Percentiles rank a stretch among this genome's conserved stretches.
Conservation (phyloP, 371 early-diverging fungal species). For the Syncephalastrum monosporum region DNA sequence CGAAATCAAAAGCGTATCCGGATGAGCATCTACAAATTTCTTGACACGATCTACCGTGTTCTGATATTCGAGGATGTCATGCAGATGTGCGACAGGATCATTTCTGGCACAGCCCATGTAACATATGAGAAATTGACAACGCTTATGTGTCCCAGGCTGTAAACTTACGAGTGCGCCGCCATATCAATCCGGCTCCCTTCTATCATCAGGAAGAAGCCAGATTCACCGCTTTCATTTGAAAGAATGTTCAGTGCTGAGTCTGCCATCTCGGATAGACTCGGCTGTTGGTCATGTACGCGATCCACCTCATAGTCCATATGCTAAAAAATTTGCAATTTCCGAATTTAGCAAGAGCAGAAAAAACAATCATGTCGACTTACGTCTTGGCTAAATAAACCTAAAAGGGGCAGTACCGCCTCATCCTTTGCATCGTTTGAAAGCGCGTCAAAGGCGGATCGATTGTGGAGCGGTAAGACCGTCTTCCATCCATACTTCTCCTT, state of each 20-base stretch:
- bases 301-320: slow-evolving; percentile 86
- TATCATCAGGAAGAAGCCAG: slow-evolving; percentile 94
- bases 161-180: slow-evolving; percentile 72
- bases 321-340: slow-evolving; percentile 11
- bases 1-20: slow-evolving; percentile 85
- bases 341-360: neutral
- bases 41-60: slow-evolving; percentile 70
- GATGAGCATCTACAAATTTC: slow-evolving; percentile 70
- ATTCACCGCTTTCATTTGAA: slow-evolving; percentile 28
- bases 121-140: slow-evolving; percentile 1
- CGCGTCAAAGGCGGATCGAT: slow-evolving; percentile 56
- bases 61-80: slow-evolving; percentile 91
- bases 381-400: slow-evolving; percentile 74
- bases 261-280: slow-evolving; percentile 75
- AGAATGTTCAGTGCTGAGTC: slow-evolving; percentile 41
- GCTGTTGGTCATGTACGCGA: slow-evolving; percentile 60
- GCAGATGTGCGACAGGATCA: slow-evolving; percentile 88
- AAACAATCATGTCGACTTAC: slow-evolving; percentile 20
- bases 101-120: slow-evolving; percentile 54
- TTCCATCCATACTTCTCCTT: slow-evolving; percentile 54
- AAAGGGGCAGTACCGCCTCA: slow-evolving; percentile 60
- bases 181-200: slow-evolving; percentile 93
- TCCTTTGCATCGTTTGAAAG: neutral
- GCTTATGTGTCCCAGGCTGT: neutral
- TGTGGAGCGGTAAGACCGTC: slow-evolving; percentile 42